phyloP scores from a whole-genome alignment of 2,329 filamentous ascomycete genomes.

The Xylariaceae sp. region DNA sequence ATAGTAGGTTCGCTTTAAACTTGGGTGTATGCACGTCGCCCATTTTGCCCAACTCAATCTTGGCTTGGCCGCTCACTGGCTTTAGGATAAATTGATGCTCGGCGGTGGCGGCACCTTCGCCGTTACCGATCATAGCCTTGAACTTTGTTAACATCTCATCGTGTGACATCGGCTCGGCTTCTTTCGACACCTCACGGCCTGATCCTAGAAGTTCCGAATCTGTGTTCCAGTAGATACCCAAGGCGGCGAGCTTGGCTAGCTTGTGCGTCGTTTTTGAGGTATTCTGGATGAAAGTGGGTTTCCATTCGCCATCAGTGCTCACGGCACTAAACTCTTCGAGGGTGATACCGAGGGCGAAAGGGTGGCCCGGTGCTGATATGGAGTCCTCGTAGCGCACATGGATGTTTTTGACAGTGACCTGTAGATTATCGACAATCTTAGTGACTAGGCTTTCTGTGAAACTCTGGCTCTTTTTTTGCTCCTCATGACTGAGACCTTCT shows the following conservation, averaged over 20 bases:
- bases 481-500: constrained; percentile 93
- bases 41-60: constrained; percentile 93
- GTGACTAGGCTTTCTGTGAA: constrained; percentile 95
- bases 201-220: constrained; percentile 84
- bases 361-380: constrained; percentile 91
- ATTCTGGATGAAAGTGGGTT: constrained; percentile 93
- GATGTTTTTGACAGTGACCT: constrained; percentile 97
- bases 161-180: constrained; percentile 69
- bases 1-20: constrained; percentile 87
- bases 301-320: constrained; percentile 94
- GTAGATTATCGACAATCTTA: constrained; percentile 97
- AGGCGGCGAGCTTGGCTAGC: constrained; percentile 83
- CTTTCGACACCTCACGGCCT: constrained; percentile 72
- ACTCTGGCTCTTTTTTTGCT: constrained; percentile 96
- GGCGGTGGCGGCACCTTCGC: constrained; percentile 58
- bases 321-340: constrained; percentile 96
- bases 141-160: constrained; percentile 79
- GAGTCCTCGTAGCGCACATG: constrained; percentile 98
- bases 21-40: constrained; percentile 79
- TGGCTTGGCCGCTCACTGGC: constrained; percentile 92
- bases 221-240: constrained; percentile 98
- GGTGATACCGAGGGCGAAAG: constrained; percentile 90
- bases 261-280: constrained; percentile 87
- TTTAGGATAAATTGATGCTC: constrained; percentile 93
- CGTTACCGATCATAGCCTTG: constrained; percentile 77